Conservation (phyloP, 1,139 yeast species). For the Candida labiduridarum region DNA sequence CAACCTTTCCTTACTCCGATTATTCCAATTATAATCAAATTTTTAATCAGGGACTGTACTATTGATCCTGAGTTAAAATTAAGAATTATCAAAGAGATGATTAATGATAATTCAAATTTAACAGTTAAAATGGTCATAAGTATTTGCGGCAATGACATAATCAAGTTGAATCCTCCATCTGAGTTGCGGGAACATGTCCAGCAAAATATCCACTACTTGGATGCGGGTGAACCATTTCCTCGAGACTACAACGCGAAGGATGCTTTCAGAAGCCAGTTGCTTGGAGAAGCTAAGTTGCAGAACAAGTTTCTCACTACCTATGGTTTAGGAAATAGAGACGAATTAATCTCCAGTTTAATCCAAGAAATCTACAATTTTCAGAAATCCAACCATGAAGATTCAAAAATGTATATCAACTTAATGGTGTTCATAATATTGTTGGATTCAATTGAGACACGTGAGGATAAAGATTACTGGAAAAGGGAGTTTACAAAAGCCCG, state of each 20-base stretch:
- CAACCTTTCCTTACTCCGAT: slow-evolving; percentile 47
- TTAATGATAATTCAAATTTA: slow-evolving; percentile 18
- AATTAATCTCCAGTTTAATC: slow-evolving; percentile 18
- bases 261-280: slow-evolving; percentile 8
- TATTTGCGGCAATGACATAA: slow-evolving; percentile 19
- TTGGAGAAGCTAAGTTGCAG: not conserved
- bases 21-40: slow-evolving; percentile 36
- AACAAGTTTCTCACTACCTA: slow-evolving; percentile 9
- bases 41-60: slow-evolving; percentile 25
- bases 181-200: slow-evolving; percentile 7
- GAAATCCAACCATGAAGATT: slow-evolving; percentile 29
- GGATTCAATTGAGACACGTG: slow-evolving; percentile 19
- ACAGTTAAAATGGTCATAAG: slow-evolving; percentile 29
- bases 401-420: slow-evolving; percentile 30
- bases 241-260: slow-evolving; percentile 13
- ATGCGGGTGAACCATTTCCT: slow-evolving; percentile 1
- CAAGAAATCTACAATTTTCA: slow-evolving; percentile 24
- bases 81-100: slow-evolving; percentile 23
- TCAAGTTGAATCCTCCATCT: slow-evolving; percentile 8
- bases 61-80: slow-evolving; percentile 18
- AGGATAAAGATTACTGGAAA: slow-evolving; percentile 30
- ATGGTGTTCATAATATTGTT: slow-evolving; percentile 25
- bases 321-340: slow-evolving; percentile 14
- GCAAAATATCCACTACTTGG: slow-evolving; percentile 5
- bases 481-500: slow-evolving; percentile 11